These are phyloP conservation scores for Gardenia jasminoides DNA, from an alignment of 257 asterid species.

Conservation along the genomic window DNA sequence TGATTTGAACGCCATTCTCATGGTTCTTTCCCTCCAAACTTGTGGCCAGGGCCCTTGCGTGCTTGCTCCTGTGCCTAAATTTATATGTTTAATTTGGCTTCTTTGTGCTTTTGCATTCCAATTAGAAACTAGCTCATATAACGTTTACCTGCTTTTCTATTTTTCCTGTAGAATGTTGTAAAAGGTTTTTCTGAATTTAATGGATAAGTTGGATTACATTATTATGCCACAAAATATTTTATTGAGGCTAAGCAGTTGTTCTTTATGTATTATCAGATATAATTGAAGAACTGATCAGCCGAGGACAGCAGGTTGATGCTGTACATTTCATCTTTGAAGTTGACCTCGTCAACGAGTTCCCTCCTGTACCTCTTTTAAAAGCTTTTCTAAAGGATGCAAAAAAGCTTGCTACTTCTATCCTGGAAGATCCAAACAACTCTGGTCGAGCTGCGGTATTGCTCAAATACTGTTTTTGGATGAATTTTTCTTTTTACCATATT, in stretches of 20 bases:
- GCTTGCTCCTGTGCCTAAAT: neutral
- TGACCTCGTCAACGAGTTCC: slow-evolving; percentile 74
- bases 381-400: slow-evolving; percentile 93
- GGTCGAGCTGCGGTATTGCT: slow-evolving; percentile 86
- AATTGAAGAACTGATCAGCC: slow-evolving; percentile 89
- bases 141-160: neutral
- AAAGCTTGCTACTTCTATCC: slow-evolving; percentile 65
- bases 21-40: neutral
- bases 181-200: neutral
- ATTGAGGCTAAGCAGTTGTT: neutral
- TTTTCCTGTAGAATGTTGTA: neutral
- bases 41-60: neutral
- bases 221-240: neutral
- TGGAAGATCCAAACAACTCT: slow-evolving; percentile 79
- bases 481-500: neutral
- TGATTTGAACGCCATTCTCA: too few species aligned
- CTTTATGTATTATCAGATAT: slow-evolving; percentile 48
- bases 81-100: neutral
- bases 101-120: neutral
- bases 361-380: slow-evolving; percentile 94
- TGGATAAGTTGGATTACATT: neutral
- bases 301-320: slow-evolving; percentile 99
- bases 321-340: slow-evolving; percentile 96
- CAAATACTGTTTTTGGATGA: slow-evolving; percentile 9
- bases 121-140: neutral